Percentiles rank a stretch among this genome's conserved stretches.
Evolutionary conservation across 2,329 filamentous ascomycete species (phyloP).

Genomic region (Pseudogymnoascus sp.): DNA sequence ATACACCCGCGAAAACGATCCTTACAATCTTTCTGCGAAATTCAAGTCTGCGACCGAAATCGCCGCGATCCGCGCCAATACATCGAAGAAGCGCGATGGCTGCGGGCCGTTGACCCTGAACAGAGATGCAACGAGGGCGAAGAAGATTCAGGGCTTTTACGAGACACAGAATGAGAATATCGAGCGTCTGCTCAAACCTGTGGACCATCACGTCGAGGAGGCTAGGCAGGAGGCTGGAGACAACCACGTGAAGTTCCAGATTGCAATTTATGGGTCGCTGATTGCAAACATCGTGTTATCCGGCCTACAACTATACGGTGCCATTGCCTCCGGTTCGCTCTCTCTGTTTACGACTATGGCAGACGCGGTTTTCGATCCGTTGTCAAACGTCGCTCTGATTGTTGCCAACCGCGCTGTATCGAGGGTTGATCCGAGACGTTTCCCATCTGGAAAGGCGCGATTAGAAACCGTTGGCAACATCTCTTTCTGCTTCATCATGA

Average conservation of each 20-base stretch:
- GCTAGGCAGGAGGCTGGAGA: constrained; percentile 68
- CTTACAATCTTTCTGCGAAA: constrained; percentile 67
- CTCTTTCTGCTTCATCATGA: constrained; percentile 94
- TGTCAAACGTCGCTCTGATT: constrained; percentile 82
- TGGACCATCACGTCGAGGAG: constrained; percentile 79
- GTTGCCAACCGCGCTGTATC: constrained; percentile 81
- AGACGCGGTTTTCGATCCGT: constrained; percentile 85
- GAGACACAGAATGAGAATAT: constrained; percentile 89
- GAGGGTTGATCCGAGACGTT: constrained; percentile 74
- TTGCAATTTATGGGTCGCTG: constrained; percentile 60
- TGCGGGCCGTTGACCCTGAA: constrained; percentile 29
- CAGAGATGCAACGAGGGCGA: constrained; percentile 32
- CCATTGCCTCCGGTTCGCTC: constrained; percentile 77
- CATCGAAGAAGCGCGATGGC: constrained; percentile 62
- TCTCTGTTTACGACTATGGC: constrained; percentile 98
- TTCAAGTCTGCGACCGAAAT: constrained; percentile 75
- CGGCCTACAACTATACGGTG: constrained; percentile 78
- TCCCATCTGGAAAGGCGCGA: constrained; percentile 85
- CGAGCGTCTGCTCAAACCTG: constrained; percentile 79
- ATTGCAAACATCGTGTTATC: constrained; percentile 73
- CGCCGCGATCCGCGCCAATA: constrained; percentile 69
- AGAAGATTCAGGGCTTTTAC: constrained; percentile 69
- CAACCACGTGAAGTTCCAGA: constrained; percentile 69
- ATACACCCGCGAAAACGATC: constrained; percentile 54
- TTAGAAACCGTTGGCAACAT: constrained; percentile 96